Conservation (phyloP, 208 protist species). For the Wallacemonas sp. region DNA sequence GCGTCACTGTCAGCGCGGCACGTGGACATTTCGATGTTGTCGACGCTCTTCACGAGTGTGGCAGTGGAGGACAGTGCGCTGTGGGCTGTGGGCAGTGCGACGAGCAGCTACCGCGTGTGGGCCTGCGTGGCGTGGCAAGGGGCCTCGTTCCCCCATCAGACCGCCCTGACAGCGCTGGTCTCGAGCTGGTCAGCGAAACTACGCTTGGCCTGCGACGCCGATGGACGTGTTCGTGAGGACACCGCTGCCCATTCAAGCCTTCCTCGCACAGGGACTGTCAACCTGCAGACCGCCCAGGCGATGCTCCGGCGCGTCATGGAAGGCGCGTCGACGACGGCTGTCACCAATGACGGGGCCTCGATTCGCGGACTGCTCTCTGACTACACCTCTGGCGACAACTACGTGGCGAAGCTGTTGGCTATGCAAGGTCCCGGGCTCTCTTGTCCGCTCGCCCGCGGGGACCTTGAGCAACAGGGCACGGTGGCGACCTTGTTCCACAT, state of each 20-base stretch:
- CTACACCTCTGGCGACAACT: constrained; percentile 36
- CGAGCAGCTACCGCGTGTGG: constrained; percentile 64
- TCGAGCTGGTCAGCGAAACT: constrained; percentile 29
- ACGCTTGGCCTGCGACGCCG: background rate
- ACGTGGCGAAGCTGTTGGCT: constrained; percentile 35
- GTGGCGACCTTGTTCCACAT: constrained; percentile 71
- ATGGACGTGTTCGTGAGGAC: too few species aligned
- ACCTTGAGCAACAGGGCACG: constrained; percentile 39
- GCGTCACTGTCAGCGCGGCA: too few species aligned
- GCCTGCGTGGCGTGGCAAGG: constrained; percentile 63
- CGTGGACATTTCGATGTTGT: constrained; percentile 12
- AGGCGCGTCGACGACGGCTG: too few species aligned
- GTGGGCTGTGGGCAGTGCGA: constrained; percentile 52
- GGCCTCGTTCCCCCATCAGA: constrained; percentile 64
- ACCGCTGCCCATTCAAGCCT: too few species aligned
- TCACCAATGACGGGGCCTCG: too few species aligned
- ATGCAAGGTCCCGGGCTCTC: constrained; percentile 28
- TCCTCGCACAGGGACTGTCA: background rate
- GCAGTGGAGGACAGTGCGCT: constrained; percentile 15
- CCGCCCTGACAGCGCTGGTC: constrained; percentile 28
- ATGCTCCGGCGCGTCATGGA: constrained; percentile 39
- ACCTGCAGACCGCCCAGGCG: background rate
- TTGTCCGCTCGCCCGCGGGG: constrained; percentile 16
- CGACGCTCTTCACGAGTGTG: constrained; percentile 22
- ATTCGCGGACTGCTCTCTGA: constrained; percentile 10